Base-by-base conservation (phyloP, 2,329 filamentous ascomycete species). In the Nothopassalora personata region DNA sequence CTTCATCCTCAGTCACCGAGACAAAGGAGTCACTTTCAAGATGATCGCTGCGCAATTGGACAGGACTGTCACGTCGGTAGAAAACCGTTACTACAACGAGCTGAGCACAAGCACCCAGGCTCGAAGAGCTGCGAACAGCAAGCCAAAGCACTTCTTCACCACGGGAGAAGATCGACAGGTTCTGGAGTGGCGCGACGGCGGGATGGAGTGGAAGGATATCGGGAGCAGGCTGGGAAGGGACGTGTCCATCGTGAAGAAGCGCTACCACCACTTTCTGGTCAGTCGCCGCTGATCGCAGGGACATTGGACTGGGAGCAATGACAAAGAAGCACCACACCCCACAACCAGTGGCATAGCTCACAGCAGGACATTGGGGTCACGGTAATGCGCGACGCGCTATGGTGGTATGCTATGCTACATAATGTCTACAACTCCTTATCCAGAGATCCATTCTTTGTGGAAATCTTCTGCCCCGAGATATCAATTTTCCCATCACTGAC, bases 401-500 rank as follows among this genome's bases (percentile, higher is more conserved):
- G n/a, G 34, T 28, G 30, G 18, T 31, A 9, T 23, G 30, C 13
- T 13, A 34, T 30, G n/a, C 45, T 30, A 33, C 19, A 51, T 34
- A 27, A 48, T 43, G 46, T 31, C 50, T 61, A 65, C 52, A 65
- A 55, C 31, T 65, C 63, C 57, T 65, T 63, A 34, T 62, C 56
- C n/a, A 60, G 47, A 31, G 27, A 18, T 10, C 48, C 59, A 18
- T 51, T 51, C 27, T 1, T 15, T 11, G 30, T 34, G 10, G 19
- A 11, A 34, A 46, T 54, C 30, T 55, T 48, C 28, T 62, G 55
- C 18, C 61, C 58, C 27, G 53, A 64, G 23, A 61, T 50, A 53
- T 66, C 61, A 11, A 64, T 51, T 56, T 84, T 81, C 60, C 71
- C 70, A 57, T 77, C 76, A 34, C 77, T 70, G 19, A 80, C 74